Base-by-base conservation (phyloP, 441 rosid species). In the Gossypium lobatum region DNA sequence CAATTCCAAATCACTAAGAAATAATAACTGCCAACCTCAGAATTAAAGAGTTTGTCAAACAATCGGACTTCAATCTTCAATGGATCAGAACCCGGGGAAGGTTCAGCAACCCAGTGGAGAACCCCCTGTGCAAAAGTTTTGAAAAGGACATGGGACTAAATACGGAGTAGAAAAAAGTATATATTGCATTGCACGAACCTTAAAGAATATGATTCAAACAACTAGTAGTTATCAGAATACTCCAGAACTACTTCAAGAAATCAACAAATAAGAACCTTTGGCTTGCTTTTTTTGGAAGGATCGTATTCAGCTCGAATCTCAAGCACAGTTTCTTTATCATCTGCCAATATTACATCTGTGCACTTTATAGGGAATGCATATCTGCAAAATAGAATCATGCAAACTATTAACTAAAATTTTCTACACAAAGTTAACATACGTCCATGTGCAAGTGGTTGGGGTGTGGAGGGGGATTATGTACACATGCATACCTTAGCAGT, bases 361-460 rank as follows among this genome's bases (percentile, higher is more conserved):
- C 99, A 90, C 81, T 88, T 92, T 73, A 92, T 90, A 14, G 97
- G 98, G 82, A 84, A 95, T 53, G 91, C 99, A 78, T 95, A 89
- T 81, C 99, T 93, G 82, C 74, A 77, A 37, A 68, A 76, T 68
- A 20, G 60, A 77, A 70, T 74, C 52, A 20, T 4, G 28, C 9
- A 55, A 42, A 6, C 28, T 11, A 59, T 17, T 21, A 55, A 61
- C 25, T 18, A n/a, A 21, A 45, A 26, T 72, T 54, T 55, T 5
- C 21, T 60, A 1, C 52, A 57, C 46, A 26, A 13, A 39, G 11
- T 39, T n/a, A 16, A 23, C 64, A 63, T 45, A 66, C 64, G 42
- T n/a, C 50, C 28, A 11, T 16, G 39, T 45, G 5, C 16, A 57
- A 13, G 60, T 18, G 14, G 6, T 10, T 14, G 16, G 31, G 17